A percentile compares a stretch with the other conserved stretches of the same genome.
phyloP scores from a whole-genome alignment of 1,284 basidiomycete genomes.

The Malassezia cuniculi region DNA sequence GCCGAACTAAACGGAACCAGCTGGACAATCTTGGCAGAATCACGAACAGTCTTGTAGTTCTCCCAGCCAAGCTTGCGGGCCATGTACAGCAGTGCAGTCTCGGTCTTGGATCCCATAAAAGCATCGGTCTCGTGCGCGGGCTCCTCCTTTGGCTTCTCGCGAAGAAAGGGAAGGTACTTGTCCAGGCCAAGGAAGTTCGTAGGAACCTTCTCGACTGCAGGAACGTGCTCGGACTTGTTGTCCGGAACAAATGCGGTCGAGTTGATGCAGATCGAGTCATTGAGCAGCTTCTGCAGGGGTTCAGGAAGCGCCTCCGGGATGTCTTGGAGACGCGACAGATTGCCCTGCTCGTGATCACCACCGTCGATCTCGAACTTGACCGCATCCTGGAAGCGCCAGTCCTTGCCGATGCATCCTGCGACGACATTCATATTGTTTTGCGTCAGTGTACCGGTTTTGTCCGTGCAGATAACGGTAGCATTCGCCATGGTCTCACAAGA shows the following conservation, averaged over 20 bases:
- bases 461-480: slow-evolving; percentile 86
- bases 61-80: slow-evolving; percentile 75
- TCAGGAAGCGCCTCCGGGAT: slow-evolving; percentile 49
- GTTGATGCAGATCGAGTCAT: slow-evolving; percentile 77
- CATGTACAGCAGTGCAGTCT: slow-evolving; percentile 79
- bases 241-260: slow-evolving; percentile 85
- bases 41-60: slow-evolving; percentile 60
- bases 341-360: slow-evolving; percentile 44
- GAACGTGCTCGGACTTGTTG: slow-evolving; percentile 47
- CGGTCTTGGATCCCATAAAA: slow-evolving; percentile 91
- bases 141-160: slow-evolving; percentile 1
- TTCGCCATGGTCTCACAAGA: slow-evolving; percentile 99
- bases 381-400: slow-evolving; percentile 77
- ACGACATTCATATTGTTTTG: slow-evolving; percentile 92
- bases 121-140: slow-evolving; percentile 22
- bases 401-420: slow-evolving; percentile 81
- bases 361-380: slow-evolving; percentile 56
- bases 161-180: background rate
- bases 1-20: slow-evolving; percentile 91
- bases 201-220: background rate
- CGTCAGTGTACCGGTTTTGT: slow-evolving; percentile 74
- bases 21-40: slow-evolving; percentile 60
- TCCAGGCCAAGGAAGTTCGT: background rate
- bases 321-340: slow-evolving; percentile 9
- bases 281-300: slow-evolving; percentile 59